phyloP scores from a whole-genome alignment of 192 early-diverging fungal species.

The Podila verticillata region DNA sequence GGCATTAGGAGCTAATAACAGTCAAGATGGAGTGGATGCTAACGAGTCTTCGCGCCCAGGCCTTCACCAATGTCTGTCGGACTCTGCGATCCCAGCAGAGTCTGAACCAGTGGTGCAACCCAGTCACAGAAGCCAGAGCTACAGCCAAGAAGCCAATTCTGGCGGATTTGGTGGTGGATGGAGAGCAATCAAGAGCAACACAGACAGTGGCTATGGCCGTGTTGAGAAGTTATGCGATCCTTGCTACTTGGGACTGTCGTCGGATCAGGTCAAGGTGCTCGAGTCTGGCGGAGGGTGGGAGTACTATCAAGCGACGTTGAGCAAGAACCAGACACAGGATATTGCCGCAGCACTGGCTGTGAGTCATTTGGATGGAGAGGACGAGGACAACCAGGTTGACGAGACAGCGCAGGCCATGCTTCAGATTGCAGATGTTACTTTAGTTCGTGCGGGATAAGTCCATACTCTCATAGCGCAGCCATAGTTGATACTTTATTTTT shows the following conservation, averaged over 20 bases:
- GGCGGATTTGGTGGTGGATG: conserved; percentile 23
- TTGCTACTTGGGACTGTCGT: conserved; percentile 38
- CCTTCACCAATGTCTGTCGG: conserved; percentile 13
- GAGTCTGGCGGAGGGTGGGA: conserved; percentile 48
- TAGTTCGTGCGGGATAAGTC: too few relatives aligned
- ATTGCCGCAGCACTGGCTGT: conserved; percentile 33
- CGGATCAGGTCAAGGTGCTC: conserved; percentile 38
- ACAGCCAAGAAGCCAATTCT: conserved; percentile 2
- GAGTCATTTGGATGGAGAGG: neutral
- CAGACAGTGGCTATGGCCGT: conserved; percentile 40
- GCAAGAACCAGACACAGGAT: conserved; percentile 23
- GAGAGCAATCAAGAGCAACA: conserved; percentile 31
- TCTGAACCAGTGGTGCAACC: neutral
- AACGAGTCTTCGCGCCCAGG: conserved; percentile 8
- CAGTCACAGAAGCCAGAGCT: conserved; percentile 25
- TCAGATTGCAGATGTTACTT: neutral
- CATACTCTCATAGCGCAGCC: too few relatives aligned
- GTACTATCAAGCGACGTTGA: conserved; percentile 45
- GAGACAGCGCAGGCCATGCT: neutral
- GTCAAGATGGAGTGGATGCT: neutral
- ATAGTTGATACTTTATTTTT: too few relatives aligned
- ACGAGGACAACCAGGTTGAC: neutral
- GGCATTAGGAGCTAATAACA: too few relatives aligned
- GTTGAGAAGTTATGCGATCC: conserved; percentile 44
- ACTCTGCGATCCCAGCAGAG: conserved; percentile 6